Evolutionary conservation across 1,139 yeast species (phyloP).

Genomic region (Diutina pseudorugosa): DNA sequence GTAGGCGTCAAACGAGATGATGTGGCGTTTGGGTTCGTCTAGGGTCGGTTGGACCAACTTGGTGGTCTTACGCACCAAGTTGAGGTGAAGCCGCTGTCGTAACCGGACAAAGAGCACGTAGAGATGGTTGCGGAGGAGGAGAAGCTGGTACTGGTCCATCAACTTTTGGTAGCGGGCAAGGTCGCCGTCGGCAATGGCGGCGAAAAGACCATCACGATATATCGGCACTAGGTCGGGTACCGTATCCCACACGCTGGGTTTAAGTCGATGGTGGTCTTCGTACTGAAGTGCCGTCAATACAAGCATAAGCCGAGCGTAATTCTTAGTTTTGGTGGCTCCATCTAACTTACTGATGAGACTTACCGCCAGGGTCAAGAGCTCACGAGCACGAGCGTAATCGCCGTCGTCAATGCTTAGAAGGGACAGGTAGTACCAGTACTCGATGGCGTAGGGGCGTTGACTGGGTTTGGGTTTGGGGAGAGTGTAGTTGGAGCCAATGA

Average conservation of each 20-base stretch:
- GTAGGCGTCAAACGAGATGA: conserved; percentile 36
- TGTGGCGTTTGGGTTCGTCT: conserved; percentile 15
- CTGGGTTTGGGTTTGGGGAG: conserved; percentile 39
- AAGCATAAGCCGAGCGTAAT: conserved; percentile 30
- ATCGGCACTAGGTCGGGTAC: conserved; percentile 31
- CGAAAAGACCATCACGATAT: conserved; percentile 36
- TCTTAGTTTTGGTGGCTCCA: conserved; percentile 11
- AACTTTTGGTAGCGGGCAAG: conserved; percentile 33
- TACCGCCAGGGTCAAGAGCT: background rate
- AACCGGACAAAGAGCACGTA: conserved; percentile 51
- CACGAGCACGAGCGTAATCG: conserved; percentile 35
- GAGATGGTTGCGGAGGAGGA: conserved; percentile 48
- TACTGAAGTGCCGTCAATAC: conserved; percentile 46
- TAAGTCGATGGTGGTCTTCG: conserved; percentile 13
- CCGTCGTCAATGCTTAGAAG: conserved; percentile 51
- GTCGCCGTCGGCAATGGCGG: conserved; percentile 44
- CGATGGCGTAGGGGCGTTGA: conserved; percentile 37
- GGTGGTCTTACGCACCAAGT: conserved; percentile 36
- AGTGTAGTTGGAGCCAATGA: conserved; percentile 37
- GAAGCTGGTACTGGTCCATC: conserved; percentile 30
- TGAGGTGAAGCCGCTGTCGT: conserved; percentile 38
- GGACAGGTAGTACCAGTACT: conserved; percentile 57
- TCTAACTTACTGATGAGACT: too few species aligned
- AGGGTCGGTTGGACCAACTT: conserved; percentile 11
- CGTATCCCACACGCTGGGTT: conserved; percentile 15